Evolutionary conservation across 768 basidiomycete species (phyloP), one percentile per base, ranked within the genome.

Genomic region (Steccherinum ochraceum): DNA sequence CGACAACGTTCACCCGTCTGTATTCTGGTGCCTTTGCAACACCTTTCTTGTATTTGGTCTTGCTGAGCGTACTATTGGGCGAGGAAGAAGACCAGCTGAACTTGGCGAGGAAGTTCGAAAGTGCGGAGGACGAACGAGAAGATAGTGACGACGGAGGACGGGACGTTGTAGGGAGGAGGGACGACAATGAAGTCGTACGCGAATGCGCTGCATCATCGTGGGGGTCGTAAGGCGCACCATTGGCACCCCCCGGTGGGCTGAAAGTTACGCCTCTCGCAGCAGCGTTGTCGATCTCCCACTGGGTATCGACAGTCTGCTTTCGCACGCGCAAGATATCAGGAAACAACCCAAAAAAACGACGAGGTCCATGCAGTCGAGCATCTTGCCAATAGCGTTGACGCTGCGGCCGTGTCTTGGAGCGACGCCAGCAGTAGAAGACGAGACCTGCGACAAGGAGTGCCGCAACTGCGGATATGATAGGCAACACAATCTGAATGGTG

Each of bases 401-500:
- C 53, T 21, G 11, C 42, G 12, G 59, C 59, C 49, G 47, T 21
- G 40, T 55, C 39, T 47, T 39, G 41, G 42, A 18, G 40, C 51
- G 42, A 1, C 55, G 52, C 41, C 58, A 62, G 59, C 54, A 46
- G 59, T 61, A 67, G 26, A 64, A 40, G 52, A 69, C 39, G 26
- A 57, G 59, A 26, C 21, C 51, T 16, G 27, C 61, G 24, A 61
- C 4, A 1, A 62, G 42, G 21, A 67, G 42, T 13, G 72, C 61
- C 35, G 25, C 58, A 3, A 61, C 57, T 24, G 67, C 72, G 10
- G 69, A 65, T 40, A 71, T 61, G 48, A 62, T 58, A 5, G 72
- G 71, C 0, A 61, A 40, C 10, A 61, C 64, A 44, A 72, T 69
- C 46, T 73, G 71, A 5, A 65, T 27, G 5, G 52, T 18, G n/a